phyloP scores from a whole-genome alignment of 257 asterid species.

The Rauvolfia tetraphylla region DNA sequence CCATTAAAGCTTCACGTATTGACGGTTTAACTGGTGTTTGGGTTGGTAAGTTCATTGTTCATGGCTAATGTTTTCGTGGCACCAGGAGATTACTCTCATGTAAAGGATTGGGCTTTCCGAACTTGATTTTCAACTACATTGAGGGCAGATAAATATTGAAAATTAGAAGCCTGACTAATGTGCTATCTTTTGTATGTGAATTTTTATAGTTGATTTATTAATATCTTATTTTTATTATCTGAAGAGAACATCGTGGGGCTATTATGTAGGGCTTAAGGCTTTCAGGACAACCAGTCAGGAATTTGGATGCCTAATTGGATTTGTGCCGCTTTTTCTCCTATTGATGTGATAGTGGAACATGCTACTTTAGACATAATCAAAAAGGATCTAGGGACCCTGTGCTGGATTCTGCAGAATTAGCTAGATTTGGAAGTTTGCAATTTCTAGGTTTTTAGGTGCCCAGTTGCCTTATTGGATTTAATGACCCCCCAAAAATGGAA shows the following conservation, averaged over 20 bases:
- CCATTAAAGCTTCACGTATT: slow-evolving; percentile 62
- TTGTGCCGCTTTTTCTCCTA: neutral
- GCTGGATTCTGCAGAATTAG: neutral
- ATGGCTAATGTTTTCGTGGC: neutral
- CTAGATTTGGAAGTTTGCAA: neutral
- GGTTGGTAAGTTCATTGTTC: slow-evolving; percentile 60
- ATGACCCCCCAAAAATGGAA: neutral
- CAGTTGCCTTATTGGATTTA: neutral
- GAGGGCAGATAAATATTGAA: neutral
- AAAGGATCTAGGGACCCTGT: neutral
- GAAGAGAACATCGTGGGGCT: neutral
- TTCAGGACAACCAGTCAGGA: neutral
- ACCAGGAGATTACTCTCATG: neutral
- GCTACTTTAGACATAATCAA: neutral
- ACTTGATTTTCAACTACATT: neutral
- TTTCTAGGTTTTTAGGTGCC: neutral
- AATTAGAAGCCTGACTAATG: neutral
- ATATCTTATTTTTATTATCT: neutral
- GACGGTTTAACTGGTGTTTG: slow-evolving; percentile 95
- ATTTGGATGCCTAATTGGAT: neutral
- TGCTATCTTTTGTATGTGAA: neutral
- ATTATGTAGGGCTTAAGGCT: neutral
- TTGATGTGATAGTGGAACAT: neutral
- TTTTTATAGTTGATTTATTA: neutral
- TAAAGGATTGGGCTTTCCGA: neutral